These are phyloP conservation scores for Malus hybrid DNA, from an alignment of 331 rosid species.

Conservation along the genomic window DNA sequence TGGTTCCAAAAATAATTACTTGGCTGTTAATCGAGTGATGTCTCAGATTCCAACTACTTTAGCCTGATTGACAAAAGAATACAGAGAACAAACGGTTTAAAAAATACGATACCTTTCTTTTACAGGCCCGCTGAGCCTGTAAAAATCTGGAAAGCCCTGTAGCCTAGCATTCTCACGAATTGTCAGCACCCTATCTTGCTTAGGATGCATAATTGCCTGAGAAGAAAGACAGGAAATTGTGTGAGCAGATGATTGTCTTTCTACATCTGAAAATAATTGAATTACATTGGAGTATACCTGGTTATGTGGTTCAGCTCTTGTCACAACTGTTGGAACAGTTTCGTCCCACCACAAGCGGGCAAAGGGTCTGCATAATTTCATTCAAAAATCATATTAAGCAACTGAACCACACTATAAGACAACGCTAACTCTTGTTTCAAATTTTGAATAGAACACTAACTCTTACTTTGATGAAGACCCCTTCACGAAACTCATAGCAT, in stretches of 20 bases:
- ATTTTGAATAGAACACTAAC: neutral
- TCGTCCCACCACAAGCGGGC: constrained; percentile 45
- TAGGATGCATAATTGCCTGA: constrained; percentile 29
- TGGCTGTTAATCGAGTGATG: too few species aligned
- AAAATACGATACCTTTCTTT: constrained; percentile 22
- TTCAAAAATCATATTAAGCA: too few species aligned
- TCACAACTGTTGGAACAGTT: constrained; percentile 37
- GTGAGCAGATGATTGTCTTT: neutral
- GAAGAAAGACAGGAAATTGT: neutral
- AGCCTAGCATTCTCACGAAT: constrained; percentile 36
- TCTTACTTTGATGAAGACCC: constrained; percentile 35
- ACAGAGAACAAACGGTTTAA: neutral
- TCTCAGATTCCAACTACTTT: too few species aligned
- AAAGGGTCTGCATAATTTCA: constrained; percentile 22
- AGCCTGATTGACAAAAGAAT: neutral
- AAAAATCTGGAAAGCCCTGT: constrained; percentile 40
- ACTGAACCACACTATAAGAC: neutral
- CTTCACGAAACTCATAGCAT: constrained; percentile 32
- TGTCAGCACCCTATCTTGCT: constrained; percentile 30
- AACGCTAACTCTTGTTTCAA: neutral
- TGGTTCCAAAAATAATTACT: neutral
- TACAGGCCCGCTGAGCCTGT: constrained; percentile 26
- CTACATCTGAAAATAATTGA: neutral
- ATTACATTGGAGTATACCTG: constrained; percentile 14
- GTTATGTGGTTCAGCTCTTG: constrained; percentile 42